Percentiles rank a stretch among this genome's conserved stretches.
Evolutionary conservation across 2,329 filamentous ascomycete genomes (phyloP).

Genomic region (Stemphylium lycopersici): DNA sequence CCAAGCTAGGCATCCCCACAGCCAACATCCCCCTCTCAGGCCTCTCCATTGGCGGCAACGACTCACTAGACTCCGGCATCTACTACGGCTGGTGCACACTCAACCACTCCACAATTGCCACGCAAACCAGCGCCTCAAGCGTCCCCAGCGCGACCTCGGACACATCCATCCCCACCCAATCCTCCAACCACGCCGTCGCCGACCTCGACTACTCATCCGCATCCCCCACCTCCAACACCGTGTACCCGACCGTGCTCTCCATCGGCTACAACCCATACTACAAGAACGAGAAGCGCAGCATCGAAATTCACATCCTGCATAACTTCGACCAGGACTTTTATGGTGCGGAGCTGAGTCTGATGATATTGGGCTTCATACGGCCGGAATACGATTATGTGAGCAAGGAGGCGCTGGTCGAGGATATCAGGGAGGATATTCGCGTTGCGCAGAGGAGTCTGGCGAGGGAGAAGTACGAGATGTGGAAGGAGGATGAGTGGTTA

Average conservation of each 20-base stretch:
- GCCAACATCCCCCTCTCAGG: slow-evolving; percentile 78
- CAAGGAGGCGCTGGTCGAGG: slow-evolving; percentile 80
- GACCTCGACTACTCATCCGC: slow-evolving; percentile 32
- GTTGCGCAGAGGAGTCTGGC: slow-evolving; percentile 77
- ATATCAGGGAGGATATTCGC: slow-evolving; percentile 88
- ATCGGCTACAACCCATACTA: slow-evolving; percentile 95
- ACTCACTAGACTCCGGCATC: slow-evolving; percentile 74
- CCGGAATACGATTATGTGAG: slow-evolving; percentile 88
- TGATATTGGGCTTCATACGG: slow-evolving; percentile 86
- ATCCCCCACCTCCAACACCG: slow-evolving; percentile 16
- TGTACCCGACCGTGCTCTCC: slow-evolving; percentile 42
- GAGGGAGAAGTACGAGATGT: slow-evolving; percentile 64
- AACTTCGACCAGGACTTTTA: slow-evolving; percentile 84
- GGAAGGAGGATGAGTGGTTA: slow-evolving; percentile 57
- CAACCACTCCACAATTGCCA: slow-evolving; percentile 52
- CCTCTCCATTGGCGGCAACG: slow-evolving; percentile 71
- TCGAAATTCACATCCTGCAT: slow-evolving; percentile 89
- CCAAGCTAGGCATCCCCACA: slow-evolving; percentile 89
- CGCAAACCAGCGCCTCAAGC: slow-evolving; percentile 40
- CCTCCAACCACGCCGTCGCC: slow-evolving; percentile 37
- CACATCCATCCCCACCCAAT: slow-evolving; percentile 18
- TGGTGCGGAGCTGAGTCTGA: slow-evolving; percentile 75
- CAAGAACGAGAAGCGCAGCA: slow-evolving; percentile 83
- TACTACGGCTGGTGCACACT: slow-evolving; percentile 94
- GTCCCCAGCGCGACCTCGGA: slow-evolving; percentile 26